phyloP scores from a whole-genome alignment of 768 basidiomycete genomes.

The Calvatia gigantea region DNA sequence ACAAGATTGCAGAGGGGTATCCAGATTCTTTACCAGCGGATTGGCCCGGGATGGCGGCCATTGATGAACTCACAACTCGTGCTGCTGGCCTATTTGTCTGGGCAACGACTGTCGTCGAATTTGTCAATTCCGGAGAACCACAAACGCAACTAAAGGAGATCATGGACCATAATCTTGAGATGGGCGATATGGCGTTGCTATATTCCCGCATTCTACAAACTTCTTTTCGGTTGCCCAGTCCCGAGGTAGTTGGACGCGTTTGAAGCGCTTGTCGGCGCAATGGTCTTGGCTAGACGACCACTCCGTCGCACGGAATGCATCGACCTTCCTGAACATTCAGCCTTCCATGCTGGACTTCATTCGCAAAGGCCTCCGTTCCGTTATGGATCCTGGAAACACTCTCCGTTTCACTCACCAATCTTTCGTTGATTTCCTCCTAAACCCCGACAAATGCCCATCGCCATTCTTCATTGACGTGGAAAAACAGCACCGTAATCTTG shows the following conservation, averaged over 20 bases:
- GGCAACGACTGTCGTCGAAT: slow-evolving; percentile 21
- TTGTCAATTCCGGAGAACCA: slow-evolving; percentile 18
- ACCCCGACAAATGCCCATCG: slow-evolving; percentile 11
- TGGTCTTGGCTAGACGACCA: slow-evolving; percentile 21
- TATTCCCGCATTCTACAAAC: slow-evolving; percentile 15
- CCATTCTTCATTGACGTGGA: slow-evolving; percentile 16
- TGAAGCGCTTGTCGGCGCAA: slow-evolving; percentile 17
- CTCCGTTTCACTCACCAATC: slow-evolving; percentile 23
- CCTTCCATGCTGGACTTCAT: slow-evolving; percentile 17
- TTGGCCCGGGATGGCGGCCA: slow-evolving; percentile 17
- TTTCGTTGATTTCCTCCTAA: slow-evolving; percentile 24
- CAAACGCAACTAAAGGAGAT: slow-evolving; percentile 12
- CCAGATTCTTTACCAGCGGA: slow-evolving; percentile 8
- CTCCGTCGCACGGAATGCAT: slow-evolving; percentile 11
- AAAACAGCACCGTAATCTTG: slow-evolving; percentile 18
- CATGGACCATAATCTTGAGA: slow-evolving; percentile 9
- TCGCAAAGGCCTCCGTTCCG: slow-evolving; percentile 18
- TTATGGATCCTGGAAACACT: slow-evolving; percentile 13
- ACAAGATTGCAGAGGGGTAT: slow-evolving; percentile 15
- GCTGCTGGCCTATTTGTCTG: slow-evolving; percentile 29
- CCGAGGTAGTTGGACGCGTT: slow-evolving; percentile 14
- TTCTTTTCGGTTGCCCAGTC: slow-evolving; percentile 13
- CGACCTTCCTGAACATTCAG: slow-evolving; percentile 11
- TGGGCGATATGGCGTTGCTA: slow-evolving; percentile 17
- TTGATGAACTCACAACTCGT: slow-evolving; percentile 19